phyloP scores from a whole-genome alignment of 345 rosid species.

The Corymbia maculata region DNA sequence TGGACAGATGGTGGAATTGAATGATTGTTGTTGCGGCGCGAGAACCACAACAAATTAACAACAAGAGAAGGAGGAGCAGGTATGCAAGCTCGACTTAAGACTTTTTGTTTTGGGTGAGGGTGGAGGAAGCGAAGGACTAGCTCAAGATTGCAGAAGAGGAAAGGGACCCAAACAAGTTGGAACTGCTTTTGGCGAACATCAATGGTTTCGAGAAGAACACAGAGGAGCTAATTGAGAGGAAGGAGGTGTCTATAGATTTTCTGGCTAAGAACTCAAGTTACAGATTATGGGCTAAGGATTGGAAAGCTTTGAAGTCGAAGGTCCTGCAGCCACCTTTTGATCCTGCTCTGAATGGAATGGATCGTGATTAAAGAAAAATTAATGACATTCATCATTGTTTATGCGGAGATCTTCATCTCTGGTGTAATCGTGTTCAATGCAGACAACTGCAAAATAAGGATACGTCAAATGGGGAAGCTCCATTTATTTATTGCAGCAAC shows the following conservation, averaged over 20 bases:
- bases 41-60: neutral
- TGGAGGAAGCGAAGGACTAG: slow-evolving; percentile 67
- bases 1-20: slow-evolving; percentile 56
- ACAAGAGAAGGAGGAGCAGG: slow-evolving; percentile 27
- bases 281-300: slow-evolving; percentile 43
- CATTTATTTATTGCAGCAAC: too few relatives aligned
- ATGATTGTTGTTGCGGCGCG: neutral
- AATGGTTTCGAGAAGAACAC: slow-evolving; percentile 32
- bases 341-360: too few relatives aligned
- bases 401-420: too few relatives aligned
- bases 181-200: slow-evolving; percentile 22
- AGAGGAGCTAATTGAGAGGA: slow-evolving; percentile 15
- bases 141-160: slow-evolving; percentile 32
- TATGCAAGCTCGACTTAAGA: slow-evolving; percentile 67
- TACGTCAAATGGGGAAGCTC: too few relatives aligned
- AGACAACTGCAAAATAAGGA: too few relatives aligned
- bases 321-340: too few relatives aligned
- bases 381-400: too few relatives aligned
- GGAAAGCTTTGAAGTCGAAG: slow-evolving; percentile 15
- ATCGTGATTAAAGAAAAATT: too few relatives aligned
- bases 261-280: too few relatives aligned
- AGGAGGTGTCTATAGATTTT: slow-evolving; percentile 55
- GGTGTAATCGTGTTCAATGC: too few relatives aligned
- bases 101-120: slow-evolving; percentile 74
- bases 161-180: slow-evolving; percentile 10